Conservation (phyloP, 2,329 filamentous ascomycete genomes). For the Phyllosticta citribraziliensis region DNA sequence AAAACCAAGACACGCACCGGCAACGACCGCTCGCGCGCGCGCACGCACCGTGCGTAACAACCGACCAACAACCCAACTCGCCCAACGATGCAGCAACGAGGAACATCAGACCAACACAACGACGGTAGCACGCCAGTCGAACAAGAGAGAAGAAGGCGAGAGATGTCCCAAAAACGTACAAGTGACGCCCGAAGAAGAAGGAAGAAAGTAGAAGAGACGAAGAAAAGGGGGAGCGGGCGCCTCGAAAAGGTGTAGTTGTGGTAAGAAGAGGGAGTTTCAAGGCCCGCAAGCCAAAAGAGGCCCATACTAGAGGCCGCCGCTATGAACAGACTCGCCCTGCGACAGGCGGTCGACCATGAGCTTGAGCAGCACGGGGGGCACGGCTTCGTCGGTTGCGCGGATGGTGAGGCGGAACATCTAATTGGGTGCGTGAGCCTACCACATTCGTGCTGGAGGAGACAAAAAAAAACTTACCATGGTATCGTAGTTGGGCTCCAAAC, state of each 20-base stretch:
- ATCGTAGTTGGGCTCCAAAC: conserved; percentile 87
- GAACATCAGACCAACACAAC: not conserved
- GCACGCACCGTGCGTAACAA: too few relatives aligned
- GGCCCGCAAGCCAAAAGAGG: not conserved
- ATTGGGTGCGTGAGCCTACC: conserved; percentile 12
- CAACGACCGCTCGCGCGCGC: not conserved
- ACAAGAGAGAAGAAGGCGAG: not conserved
- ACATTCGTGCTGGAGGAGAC: not conserved
- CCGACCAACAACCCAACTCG: not conserved
- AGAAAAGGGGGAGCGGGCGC: not conserved
- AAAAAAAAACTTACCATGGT: conserved; percentile 59
- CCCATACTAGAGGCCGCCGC: not conserved
- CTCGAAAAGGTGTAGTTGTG: not conserved
- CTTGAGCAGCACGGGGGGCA: conserved; percentile 70
- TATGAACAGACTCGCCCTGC: conserved; percentile 30
- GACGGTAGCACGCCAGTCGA: not conserved
- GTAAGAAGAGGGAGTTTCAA: not conserved
- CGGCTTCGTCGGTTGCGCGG: conserved; percentile 81
- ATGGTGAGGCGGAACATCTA: conserved; percentile 95
- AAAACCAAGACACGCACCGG: not conserved
- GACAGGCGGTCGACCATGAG: conserved; percentile 78
- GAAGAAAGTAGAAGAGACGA: not conserved
- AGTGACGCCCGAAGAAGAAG: not conserved
- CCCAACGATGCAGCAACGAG: not conserved
- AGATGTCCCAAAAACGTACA: not conserved